These are phyloP conservation scores for Trichoderma semiorbis DNA, from an alignment of 2,329 filamentous ascomycete genomes.

Conservation along the genomic window DNA sequence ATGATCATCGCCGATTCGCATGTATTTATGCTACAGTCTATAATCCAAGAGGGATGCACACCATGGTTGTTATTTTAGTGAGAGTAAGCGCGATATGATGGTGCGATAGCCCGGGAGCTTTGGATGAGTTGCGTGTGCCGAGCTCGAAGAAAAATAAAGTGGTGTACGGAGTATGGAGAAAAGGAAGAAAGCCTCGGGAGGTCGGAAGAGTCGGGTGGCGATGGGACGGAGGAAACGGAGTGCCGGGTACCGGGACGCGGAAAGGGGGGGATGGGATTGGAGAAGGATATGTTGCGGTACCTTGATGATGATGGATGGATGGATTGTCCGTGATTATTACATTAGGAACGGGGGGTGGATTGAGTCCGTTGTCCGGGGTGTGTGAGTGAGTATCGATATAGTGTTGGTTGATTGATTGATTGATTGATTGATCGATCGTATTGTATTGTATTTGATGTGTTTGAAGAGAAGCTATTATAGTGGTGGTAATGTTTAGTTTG, in stretches of 20 bases:
- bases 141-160: background rate
- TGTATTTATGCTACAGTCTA: background rate
- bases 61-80: background rate
- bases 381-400: background rate
- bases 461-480: no score
- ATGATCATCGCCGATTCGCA: background rate
- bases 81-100: background rate
- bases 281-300: background rate
- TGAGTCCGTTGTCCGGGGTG: background rate
- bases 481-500: no score
- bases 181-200: background rate
- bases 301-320: no score
- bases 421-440: no score
- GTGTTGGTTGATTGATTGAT: no score
- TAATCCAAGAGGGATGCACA: background rate
- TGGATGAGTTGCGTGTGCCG: conserved; percentile 1
- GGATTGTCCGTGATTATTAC: background rate
- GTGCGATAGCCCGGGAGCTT: no score
- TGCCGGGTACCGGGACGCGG: background rate
- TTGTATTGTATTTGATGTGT: no score
- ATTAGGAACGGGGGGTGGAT: background rate
- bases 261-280: background rate
- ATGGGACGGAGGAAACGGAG: background rate
- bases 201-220: conserved; percentile 13
- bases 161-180: background rate